phyloP scores from a whole-genome alignment of 805 yeast genomes.

The Cyberlindnera lachancei region DNA sequence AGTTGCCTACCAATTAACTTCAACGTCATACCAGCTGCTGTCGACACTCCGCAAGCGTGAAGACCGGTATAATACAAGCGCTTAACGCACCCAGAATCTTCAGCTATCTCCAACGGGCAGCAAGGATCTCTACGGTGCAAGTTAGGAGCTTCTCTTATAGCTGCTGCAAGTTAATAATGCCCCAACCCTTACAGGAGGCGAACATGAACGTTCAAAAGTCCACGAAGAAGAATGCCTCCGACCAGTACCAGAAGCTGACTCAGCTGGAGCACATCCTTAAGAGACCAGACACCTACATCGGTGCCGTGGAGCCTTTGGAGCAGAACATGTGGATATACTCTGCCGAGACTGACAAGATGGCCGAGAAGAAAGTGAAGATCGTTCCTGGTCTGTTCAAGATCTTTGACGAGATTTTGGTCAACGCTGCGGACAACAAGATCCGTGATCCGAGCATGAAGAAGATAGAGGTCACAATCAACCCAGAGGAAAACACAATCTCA shows the following conservation, averaged over 20 bases:
- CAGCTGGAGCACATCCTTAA: slow-evolving; percentile 94
- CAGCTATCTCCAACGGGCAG: too few relatives aligned
- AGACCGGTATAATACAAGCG: too few relatives aligned
- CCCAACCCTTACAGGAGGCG: slow-evolving; percentile 9
- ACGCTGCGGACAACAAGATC: slow-evolving; percentile 97
- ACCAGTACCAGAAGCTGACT: slow-evolving; percentile 86
- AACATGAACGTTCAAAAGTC: slow-evolving; percentile 10
- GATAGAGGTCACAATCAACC: slow-evolving; percentile 74
- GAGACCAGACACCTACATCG: slow-evolving; percentile 97
- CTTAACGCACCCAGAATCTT: too few relatives aligned
- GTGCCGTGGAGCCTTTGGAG: slow-evolving; percentile 80
- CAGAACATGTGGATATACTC: slow-evolving; percentile 84
- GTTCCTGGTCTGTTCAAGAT: slow-evolving; percentile 97
- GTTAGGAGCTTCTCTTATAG: too few relatives aligned
- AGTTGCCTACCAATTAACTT: too few relatives aligned
- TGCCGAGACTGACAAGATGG: slow-evolving; percentile 54
- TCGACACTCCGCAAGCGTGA: too few relatives aligned
- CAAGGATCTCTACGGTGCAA: too few relatives aligned
- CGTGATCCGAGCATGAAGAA: slow-evolving; percentile 87
- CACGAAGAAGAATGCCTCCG: slow-evolving; percentile 46
- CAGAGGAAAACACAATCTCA: slow-evolving; percentile 64
- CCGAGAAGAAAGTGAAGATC: slow-evolving; percentile 53
- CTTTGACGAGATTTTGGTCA: slow-evolving; percentile 93
- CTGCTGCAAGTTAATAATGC: too few relatives aligned
- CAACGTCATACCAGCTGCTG: too few relatives aligned